Percentiles rank a stretch among this genome's conserved stretches.
Conservation (phyloP, 257 asterid species). For the Henckelia pumila region DNA sequence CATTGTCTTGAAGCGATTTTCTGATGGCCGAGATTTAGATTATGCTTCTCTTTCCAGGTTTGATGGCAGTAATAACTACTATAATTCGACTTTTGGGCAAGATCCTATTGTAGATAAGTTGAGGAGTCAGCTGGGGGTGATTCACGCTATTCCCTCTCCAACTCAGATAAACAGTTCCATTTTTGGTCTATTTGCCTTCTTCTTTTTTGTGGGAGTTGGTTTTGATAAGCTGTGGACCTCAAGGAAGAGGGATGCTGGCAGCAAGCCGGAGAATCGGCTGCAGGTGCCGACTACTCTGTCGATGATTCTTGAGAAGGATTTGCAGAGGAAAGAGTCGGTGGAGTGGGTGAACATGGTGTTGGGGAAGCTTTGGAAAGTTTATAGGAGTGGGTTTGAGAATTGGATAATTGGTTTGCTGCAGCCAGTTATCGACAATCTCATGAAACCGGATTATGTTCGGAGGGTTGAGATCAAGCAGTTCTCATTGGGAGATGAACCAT, state of each 20-base stretch:
- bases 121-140: constrained; percentile 86
- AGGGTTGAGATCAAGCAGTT: constrained; percentile 86
- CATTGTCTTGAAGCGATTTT: constrained; percentile 56
- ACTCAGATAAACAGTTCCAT: constrained; percentile 56
- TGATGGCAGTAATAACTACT: constrained; percentile 36
- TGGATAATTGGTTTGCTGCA: constrained; percentile 83
- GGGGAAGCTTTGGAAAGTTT: constrained; percentile 87
- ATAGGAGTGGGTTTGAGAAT: constrained; percentile 66
- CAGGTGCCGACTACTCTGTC: constrained; percentile 58
- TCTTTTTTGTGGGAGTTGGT: constrained; percentile 88
- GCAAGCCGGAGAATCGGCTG: constrained; percentile 47
- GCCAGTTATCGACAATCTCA: constrained; percentile 80
- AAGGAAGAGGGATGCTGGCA: constrained; percentile 44
- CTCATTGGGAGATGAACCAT: constrained; percentile 78
- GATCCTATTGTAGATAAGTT: constrained; percentile 94
- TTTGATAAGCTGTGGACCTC: constrained; percentile 87
- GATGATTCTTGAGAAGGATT: constrained; percentile 69
- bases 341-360: constrained; percentile 95
- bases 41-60: constrained; percentile 32
- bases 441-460: constrained; percentile 80
- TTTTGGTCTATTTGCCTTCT: constrained; percentile 69
- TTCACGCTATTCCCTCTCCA: constrained; percentile 89
- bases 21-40: constrained; percentile 39
- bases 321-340: constrained; percentile 83
- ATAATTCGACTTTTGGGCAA: constrained; percentile 58